phyloP scores from a whole-genome alignment of 495 filamentous ascomycete genomes.

The Xylaria castorea region DNA sequence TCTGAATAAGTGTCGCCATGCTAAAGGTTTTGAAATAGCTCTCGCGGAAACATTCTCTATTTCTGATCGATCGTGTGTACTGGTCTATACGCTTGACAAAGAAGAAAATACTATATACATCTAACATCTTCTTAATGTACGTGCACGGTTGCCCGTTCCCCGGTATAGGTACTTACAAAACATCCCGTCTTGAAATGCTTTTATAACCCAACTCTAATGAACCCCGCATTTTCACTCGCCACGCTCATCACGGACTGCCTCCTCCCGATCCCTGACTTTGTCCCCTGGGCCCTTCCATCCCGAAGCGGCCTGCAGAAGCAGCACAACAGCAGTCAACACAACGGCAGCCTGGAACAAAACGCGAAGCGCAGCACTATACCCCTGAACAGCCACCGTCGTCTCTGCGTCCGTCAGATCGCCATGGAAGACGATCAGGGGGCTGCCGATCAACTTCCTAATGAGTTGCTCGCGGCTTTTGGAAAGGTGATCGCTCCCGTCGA shows the following conservation, averaged over 20 bases:
- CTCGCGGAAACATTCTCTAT: neutral
- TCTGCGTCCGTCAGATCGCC: constrained; percentile 57
- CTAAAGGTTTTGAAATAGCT: neutral
- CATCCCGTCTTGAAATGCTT: neutral
- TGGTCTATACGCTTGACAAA: neutral
- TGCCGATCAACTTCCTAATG: constrained; percentile 69
- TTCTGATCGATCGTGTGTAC: neutral
- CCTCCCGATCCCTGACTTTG: constrained; percentile 38
- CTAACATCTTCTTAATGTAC: neutral
- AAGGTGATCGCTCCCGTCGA: constrained; percentile 45
- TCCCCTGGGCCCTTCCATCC: constrained; percentile 61
- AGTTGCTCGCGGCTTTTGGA: constrained; percentile 59
- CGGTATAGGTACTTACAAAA: neutral
- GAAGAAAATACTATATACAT: neutral
- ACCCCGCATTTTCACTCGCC: neutral
- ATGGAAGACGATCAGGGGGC: constrained; percentile 65
- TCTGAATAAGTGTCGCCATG: neutral
- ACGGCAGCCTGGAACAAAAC: constrained; percentile 64
- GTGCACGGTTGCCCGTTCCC: constrained; percentile 5
- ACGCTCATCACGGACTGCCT: neutral
- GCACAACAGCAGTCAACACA: constrained; percentile 59
- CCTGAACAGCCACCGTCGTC: constrained; percentile 63
- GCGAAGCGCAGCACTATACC: constrained; percentile 66
- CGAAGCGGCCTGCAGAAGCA: constrained; percentile 69
- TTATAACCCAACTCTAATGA: neutral